Base-by-base conservation (phyloP, 2,329 filamentous ascomycete species). In the Ophiocordyceps camponoti-leonardi region DNA sequence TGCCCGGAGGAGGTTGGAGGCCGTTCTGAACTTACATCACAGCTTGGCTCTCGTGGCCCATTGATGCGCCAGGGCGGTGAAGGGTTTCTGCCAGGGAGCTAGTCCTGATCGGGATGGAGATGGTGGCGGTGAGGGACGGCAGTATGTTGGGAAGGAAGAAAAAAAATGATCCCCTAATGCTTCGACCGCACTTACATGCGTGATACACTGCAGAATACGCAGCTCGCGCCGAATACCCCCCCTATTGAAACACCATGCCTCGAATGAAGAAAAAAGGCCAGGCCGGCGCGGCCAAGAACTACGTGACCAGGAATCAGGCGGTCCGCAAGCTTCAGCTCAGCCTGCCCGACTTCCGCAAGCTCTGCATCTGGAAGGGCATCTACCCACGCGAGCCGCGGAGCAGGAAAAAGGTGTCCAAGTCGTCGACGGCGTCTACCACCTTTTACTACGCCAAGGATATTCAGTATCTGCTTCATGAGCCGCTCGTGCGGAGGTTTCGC, bases 361-460 rank as follows among this genome's bases (percentile, higher is more conserved):
- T 98, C 61, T 98, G 92, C 70, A 98, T 98, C 65, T 98, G 94
- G 82, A 96, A 96, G 72, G 92, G 88, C 57, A 96, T 98, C 63
- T 98, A 95, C 67, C 92, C 92, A 53, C 84, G 92, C 58, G 92
- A 98, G 71, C 92, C 92, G 51, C 79, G 92, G 60, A 94, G 83
- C 71, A 90, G 87, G 72, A 95, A 94, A 72, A 95, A 95, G 76
- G 92, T 85, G 40, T 86, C 83, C 60, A 94, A 93, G 66, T 86
- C 85, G 49, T 79, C 87, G 23, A 94, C 85, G 33, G 80, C 83
- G 49, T 88, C 83, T 46, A 96, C 90, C 26, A 98, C 92, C 50
- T 98, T 96, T 55, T 83, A 83, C 67, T 83, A 82, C 60, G 68
- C 88, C 61, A 94, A 94, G 71, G 92, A 98, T 62, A 95, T 98